A percentile compares a stretch with the other conserved stretches of the same genome.
Conservation (phyloP, 2,329 filamentous ascomycete genomes). For the Phyllosticta citriasiana region DNA sequence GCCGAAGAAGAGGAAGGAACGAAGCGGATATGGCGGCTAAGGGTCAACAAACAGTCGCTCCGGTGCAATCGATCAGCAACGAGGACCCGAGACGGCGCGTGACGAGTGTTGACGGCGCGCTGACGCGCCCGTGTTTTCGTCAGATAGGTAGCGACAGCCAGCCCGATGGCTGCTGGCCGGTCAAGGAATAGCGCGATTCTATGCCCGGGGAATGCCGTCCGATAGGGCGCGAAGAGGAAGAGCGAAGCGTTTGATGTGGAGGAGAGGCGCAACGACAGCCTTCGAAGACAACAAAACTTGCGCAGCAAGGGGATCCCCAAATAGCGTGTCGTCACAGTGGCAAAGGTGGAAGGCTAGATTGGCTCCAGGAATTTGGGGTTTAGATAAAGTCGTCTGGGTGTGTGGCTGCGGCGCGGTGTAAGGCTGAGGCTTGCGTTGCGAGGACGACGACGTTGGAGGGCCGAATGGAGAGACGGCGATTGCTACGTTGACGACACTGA, state of each 20-base stretch:
- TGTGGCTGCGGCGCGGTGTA: neutral
- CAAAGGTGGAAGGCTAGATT: neutral
- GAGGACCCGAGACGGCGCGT: neutral
- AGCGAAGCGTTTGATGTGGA: neutral
- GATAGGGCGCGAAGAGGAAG: neutral
- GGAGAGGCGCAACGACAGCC: neutral
- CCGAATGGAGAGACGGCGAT: neutral
- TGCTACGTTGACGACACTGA: neutral
- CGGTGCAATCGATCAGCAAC: neutral
- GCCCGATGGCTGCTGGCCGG: neutral
- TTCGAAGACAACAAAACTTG: neutral
- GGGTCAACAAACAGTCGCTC: neutral
- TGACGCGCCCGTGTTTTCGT: neutral
- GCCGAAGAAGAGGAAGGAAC: neutral
- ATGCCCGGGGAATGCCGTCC: neutral
- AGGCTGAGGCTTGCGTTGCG: neutral
- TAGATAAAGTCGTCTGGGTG: neutral
- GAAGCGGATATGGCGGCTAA: neutral
- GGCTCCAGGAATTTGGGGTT: neutral
- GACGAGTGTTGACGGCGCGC: neutral
- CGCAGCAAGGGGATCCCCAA: neutral
- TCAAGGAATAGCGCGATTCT: neutral
- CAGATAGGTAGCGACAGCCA: neutral
- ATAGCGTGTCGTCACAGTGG: neutral
- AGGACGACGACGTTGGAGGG: neutral